phyloP scores from a whole-genome alignment of 805 yeast genomes.

The Maudiozyma barnettii region DNA sequence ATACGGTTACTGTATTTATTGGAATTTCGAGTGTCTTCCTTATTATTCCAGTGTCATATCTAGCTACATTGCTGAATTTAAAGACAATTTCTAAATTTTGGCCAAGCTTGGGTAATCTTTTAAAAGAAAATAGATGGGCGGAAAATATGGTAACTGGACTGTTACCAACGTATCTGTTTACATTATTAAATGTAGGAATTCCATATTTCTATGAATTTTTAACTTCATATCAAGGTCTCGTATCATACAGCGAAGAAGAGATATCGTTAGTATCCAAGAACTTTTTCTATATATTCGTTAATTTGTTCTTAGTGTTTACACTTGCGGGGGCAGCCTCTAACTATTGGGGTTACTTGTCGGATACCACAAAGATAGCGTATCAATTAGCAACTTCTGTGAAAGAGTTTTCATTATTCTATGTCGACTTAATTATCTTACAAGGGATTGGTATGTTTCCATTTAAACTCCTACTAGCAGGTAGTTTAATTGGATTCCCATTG shows the following conservation, averaged over 20 bases:
- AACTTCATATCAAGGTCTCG: slow-evolving; percentile 76
- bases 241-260: slow-evolving; percentile 90
- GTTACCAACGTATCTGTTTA: slow-evolving; percentile 84
- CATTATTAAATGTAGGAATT: slow-evolving; percentile 68
- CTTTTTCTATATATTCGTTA: slow-evolving; percentile 89
- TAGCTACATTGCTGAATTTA: slow-evolving; percentile 73
- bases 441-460: slow-evolving; percentile 88
- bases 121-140: slow-evolving; percentile 60
- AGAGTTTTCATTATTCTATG: slow-evolving; percentile 78
- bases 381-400: slow-evolving; percentile 75
- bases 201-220: slow-evolving; percentile 83
- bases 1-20: slow-evolving; percentile 32
- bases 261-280: slow-evolving; percentile 82
- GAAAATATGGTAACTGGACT: slow-evolving; percentile 76
- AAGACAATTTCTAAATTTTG: slow-evolving; percentile 71
- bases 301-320: slow-evolving; percentile 87
- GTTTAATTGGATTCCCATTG: slow-evolving; percentile 63
- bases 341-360: slow-evolving; percentile 71
- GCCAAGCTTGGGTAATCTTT: slow-evolving; percentile 68
- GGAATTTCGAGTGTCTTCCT: slow-evolving; percentile 55
- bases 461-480: slow-evolving; percentile 72
- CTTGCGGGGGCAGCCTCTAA: slow-evolving; percentile 86
- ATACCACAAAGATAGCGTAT: slow-evolving; percentile 80
- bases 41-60: slow-evolving; percentile 72
- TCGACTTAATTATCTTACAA: slow-evolving; percentile 72